Percentiles rank a stretch among this genome's conserved stretches.
phyloP scores from a whole-genome alignment of 2,329 filamentous ascomycete genomes.

The Penicillium brasilianum region DNA sequence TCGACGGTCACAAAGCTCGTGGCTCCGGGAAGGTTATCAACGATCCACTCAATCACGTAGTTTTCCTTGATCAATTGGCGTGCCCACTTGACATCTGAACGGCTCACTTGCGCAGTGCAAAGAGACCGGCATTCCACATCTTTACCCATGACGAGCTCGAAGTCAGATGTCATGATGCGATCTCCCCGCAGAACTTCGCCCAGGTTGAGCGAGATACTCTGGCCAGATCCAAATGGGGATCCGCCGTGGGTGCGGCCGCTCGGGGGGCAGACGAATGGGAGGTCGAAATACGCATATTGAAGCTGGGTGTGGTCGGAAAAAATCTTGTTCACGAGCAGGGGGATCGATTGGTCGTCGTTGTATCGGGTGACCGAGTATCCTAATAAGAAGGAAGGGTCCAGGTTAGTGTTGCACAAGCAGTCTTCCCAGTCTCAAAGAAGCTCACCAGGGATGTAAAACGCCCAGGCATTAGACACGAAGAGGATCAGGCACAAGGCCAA shows the following conservation, averaged over 20 bases:
- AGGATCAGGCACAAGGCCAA: constrained; percentile 32
- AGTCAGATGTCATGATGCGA: constrained; percentile 82
- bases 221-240: constrained; percentile 72
- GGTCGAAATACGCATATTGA: constrained; percentile 89
- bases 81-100: constrained; percentile 68
- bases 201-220: constrained; percentile 80
- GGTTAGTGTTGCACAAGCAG: background rate
- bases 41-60: constrained; percentile 91
- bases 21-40: constrained; percentile 86
- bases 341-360: constrained; percentile 74
- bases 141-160: constrained; percentile 76
- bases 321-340: constrained; percentile 88
- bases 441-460: constrained; percentile 86
- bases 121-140: constrained; percentile 75
- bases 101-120: constrained; percentile 70
- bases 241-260: constrained; percentile 70
- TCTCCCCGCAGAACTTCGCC: constrained; percentile 88
- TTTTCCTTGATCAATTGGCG: constrained; percentile 75
- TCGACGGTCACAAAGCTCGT: constrained; percentile 88
- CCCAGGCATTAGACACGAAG: constrained; percentile 58
- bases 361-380: constrained; percentile 87
- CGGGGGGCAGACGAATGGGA: constrained; percentile 84
- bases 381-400: constrained; percentile 40
- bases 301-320: constrained; percentile 88
- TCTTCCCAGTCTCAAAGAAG: constrained; percentile 2